Evolutionary conservation across 2,329 filamentous ascomycete genomes (phyloP), one percentile per base, ranked within the genome.

Genomic region (Xylaria sp.): DNA sequence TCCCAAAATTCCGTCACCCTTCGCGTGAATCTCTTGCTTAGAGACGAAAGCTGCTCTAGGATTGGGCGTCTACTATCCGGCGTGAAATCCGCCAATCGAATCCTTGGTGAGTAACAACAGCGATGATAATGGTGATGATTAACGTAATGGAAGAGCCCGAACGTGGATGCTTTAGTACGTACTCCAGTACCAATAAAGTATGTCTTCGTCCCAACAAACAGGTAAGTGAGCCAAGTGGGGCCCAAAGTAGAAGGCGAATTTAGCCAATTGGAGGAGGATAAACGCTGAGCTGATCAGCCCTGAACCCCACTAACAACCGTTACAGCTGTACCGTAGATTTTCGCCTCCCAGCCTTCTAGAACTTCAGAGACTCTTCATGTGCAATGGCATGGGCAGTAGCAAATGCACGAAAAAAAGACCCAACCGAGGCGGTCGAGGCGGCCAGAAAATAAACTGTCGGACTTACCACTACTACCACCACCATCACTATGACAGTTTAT

Each of bases 151-250:
- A 48, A 43, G 12, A 52, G 49, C 25, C 25, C 20, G 12, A 33
- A 28, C 36, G 6, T 36, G 36, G 43, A 36, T n/a, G 36, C 13
- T 46, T n/a, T n/a, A 23, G 43, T 52, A 52, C 20, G 31, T 33
- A 54, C 51, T 28, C 12, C n/a, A 12, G n/a, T 41, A 28, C 39
- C 20, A 28, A 28, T 28, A 28, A 28, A 28, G 28, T 28, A n/a
- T 28, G 52, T 41, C 25, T 54, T 10, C 43, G 28, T 63, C 67
- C 67, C 67, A 69, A 69, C 67, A 69, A 69, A 69, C 59, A 54
- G 63, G 59, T 36, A 49, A 60, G 31, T 36, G 33, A 8, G 56
- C 3, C 2, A 10, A 20, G 51, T 43, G 61, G 54, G 23, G 18
- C 12, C 15, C 39, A 36, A 8, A 33, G n/a, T 12, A 18, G 31